Base-by-base conservation (phyloP, 495 filamentous ascomycete genomes). In the Penicillium manginii region DNA sequence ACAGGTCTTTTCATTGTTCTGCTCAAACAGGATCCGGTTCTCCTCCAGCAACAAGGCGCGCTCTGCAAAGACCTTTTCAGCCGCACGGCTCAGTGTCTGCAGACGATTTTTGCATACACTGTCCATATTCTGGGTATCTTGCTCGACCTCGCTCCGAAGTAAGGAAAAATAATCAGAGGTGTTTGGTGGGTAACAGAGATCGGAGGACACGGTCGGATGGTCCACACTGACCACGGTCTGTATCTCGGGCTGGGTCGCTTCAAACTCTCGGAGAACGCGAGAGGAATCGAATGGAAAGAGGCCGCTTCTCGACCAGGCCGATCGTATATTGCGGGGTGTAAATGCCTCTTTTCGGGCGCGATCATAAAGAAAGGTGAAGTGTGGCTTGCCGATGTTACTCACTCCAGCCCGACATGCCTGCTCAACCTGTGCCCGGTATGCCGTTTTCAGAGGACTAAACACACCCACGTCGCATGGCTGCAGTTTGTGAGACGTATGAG, bases 271-370 rank as follows among this genome's bases (percentile, higher is more conserved):
- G 43, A 76, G 73, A 3, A 73, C 69, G 59, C 65, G 70, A 29
- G 72, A 65, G 46, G 64, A 62, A 53, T 77, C 67, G 55, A 72
- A 72, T 37, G 63, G 69, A 52, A 73, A 67, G 54, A 76, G 63
- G 54, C 70, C 63, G 57, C 39, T 58, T 51, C 47, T 65, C 26
- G 65, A 68, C 55, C 37, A 76, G 17, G 33, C 70, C 4, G 72
- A 63, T 18, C 8, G 60, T 35, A 75, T 76, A 60, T 76, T 76
- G 47, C 58, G 67, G 29, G 52, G 43, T 18, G 68, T 70, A 17
- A 74, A 65, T 48, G 68, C 68, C 46, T 51, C 67, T 46, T 63
- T 50, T 46, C 67, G 65, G 61, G 65, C 69, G 49, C 62, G 67
- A 43, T 57, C 57, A 58, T 73, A 74, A 29, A 71, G 66, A 65